Conservation (phyloP, 495 filamentous ascomycete species). For the Chaetomium fimeti region DNA sequence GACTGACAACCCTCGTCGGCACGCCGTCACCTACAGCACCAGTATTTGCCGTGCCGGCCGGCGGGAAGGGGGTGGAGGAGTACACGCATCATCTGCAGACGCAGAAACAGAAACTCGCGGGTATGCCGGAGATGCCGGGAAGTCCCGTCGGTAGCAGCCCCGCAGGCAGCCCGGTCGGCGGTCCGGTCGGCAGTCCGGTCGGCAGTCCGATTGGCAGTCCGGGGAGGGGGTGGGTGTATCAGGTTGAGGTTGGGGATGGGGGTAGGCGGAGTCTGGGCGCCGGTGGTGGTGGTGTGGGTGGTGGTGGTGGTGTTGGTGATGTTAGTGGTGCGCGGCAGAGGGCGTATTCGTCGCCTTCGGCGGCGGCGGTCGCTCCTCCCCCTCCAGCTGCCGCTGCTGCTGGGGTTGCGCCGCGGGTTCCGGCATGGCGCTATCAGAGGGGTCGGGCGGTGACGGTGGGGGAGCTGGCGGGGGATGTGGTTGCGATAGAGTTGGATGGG, state of each 20-base stretch:
- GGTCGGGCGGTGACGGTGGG: neutral
- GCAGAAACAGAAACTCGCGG: neutral
- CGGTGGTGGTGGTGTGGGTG: neutral
- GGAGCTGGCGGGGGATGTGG: neutral
- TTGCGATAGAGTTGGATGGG: neutral
- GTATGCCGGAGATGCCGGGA: neutral
- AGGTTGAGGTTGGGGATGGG: neutral
- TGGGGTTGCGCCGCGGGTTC: neutral
- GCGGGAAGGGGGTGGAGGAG: conserved; percentile 2
- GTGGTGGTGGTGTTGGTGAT: neutral
- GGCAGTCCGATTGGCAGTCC: too few species aligned
- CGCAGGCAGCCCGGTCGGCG: too few species aligned
- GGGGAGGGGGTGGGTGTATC: neutral
- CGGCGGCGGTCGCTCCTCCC: neutral
- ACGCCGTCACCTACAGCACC: conserved; percentile 1
- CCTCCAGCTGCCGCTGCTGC: neutral
- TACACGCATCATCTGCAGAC: neutral
- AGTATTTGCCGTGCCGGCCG: neutral
- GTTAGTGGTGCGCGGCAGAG: neutral
- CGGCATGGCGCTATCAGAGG: neutral
- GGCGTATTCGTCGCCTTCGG: neutral
- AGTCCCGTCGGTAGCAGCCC: neutral
- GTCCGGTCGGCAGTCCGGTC: too few species aligned
- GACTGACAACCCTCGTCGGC: conserved; percentile 20
- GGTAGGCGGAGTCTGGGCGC: neutral